Base-by-base conservation (phyloP, 257 asterid species). In the Thymus quinquecostatus region DNA sequence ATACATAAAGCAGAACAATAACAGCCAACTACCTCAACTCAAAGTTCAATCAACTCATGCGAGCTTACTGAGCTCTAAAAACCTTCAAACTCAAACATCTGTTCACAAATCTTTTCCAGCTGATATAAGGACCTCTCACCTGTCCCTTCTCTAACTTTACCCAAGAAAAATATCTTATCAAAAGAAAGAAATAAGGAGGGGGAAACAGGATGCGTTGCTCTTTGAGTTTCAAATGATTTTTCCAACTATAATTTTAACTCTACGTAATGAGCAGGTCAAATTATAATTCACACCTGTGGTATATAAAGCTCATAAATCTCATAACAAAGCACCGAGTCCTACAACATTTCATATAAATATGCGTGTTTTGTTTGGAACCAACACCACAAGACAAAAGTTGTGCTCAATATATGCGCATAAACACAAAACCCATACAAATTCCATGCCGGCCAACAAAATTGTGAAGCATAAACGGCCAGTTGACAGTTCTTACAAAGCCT, bases 11-110 rank as follows among this genome's bases (percentile, higher is more conserved):
- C 38, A 34, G 38, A 34, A 34, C 38, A 34, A 34, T 34, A 14
- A 51, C 57, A 51, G 10, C 57, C 32, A 50, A 6, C 2, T 9
- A 49, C 60, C 10, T 8, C 12, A 11, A 63, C 70, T 45, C 45
- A 50, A 13, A 54, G 60, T 48, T 36, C 33, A 45, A 38, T 5
- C 21, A 13, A 56, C 54, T 75, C 45, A 13, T 34, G 5, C 4
- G 45, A 59, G 34, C 66, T 6, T 65, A 13, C 45, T 44, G 0
- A 53, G 69, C 73, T 47, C 30, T n/a, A 64, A 36, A 40, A 13
- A 13, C 0, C 38, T 12, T 8, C 9, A 10, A 2, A 45, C 50
- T 45, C 50, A 45, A 34, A 68, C 47, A 67, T 45, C 3, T 2
- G 50, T 45, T 10, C 1, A 45, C 50, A 8, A 12, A 45, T 45